phyloP scores from a whole-genome alignment of 805 yeast species.

The Grigorovia humatica region DNA sequence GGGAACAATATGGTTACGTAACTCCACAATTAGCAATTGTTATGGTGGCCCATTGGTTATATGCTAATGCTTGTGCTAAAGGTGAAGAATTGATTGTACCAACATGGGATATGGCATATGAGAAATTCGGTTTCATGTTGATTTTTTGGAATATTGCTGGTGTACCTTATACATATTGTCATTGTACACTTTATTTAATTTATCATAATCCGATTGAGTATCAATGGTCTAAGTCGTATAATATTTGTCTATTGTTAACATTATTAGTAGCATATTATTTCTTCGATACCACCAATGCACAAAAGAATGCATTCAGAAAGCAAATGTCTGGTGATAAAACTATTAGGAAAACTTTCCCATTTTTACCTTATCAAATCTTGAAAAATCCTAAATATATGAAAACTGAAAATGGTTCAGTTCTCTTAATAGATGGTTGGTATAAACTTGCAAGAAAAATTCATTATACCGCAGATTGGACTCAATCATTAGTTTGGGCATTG shows the following conservation, averaged over 20 bases:
- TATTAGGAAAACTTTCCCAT: conserved; percentile 85
- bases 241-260: conserved; percentile 42
- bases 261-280: conserved; percentile 72
- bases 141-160: conserved; percentile 99
- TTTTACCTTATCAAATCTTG: conserved; percentile 73
- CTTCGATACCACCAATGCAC: conserved; percentile 92
- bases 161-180: conserved; percentile 96
- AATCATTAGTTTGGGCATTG: conserved; percentile 85
- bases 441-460: conserved; percentile 87
- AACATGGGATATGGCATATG: conserved; percentile 99
- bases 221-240: conserved; percentile 56
- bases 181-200: conserved; percentile 73
- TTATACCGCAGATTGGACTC: conserved; percentile 89
- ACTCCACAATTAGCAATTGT: conserved; percentile 66
- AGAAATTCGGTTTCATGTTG: conserved; percentile 98
- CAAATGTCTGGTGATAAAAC: conserved; percentile 66
- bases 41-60: conserved; percentile 80
- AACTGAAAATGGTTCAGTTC: conserved; percentile 74
- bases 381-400: conserved; percentile 76
- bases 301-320: conserved; percentile 86
- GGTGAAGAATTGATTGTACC: conserved; percentile 97
- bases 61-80: conserved; percentile 94
- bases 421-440: conserved; percentile 92
- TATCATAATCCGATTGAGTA: conserved; percentile 81
- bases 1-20: conserved; percentile 69